Percentiles rank a stretch among this genome's conserved stretches.
Conservation (phyloP, 768 basidiomycete genomes). For the Leccinum fibrillosum region DNA sequence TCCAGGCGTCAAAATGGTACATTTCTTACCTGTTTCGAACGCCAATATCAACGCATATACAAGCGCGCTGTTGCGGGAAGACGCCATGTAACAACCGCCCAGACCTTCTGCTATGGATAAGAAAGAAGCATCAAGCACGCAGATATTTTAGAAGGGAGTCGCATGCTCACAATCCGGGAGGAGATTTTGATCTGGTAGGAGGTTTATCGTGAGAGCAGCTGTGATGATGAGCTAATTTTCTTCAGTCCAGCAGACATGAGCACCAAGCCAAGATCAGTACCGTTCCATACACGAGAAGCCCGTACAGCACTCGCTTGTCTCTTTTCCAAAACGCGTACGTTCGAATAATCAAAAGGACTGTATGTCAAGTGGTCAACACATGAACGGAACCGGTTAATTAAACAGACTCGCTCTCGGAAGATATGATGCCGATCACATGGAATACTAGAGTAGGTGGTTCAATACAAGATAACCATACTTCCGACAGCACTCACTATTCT, state of each 20-base stretch:
- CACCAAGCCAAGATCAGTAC: neutral
- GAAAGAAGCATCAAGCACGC: neutral
- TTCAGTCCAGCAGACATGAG: neutral
- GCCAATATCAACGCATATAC: neutral
- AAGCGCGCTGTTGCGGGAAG: neutral
- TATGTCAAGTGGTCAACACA: neutral
- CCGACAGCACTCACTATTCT: neutral
- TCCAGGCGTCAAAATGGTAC: neutral
- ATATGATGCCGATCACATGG: neutral
- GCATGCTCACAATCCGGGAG: neutral
- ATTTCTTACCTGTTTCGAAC: neutral
- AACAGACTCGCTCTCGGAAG: neutral
- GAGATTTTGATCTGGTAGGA: neutral
- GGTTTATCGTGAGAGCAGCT: neutral
- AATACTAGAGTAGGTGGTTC: neutral
- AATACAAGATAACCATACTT: neutral
- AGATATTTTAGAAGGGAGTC: neutral
- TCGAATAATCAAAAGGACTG: neutral
- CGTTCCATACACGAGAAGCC: neutral
- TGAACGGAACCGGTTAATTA: neutral
- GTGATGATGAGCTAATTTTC: neutral
- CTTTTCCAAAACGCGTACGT: neutral
- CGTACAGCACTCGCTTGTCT: neutral
- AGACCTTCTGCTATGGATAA: neutral
- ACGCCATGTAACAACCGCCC: neutral